Evolutionary conservation across 1,139 yeast genomes (phyloP).

Genomic region (Magnusiomyces ingens): DNA sequence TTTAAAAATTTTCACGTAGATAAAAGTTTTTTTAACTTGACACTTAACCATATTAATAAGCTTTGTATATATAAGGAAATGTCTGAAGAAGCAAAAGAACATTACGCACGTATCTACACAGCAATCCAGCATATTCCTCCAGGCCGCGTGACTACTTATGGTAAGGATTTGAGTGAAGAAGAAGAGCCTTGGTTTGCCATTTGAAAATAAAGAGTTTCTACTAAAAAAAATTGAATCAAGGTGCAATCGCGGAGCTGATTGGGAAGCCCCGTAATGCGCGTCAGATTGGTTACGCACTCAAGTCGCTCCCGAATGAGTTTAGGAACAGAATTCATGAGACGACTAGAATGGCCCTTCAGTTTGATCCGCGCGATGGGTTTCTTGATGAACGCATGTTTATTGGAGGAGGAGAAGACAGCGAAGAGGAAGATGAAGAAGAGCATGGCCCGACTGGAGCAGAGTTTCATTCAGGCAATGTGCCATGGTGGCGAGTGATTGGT

Average conservation of each 20-base stretch:
- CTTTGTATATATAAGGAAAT: conserved; percentile 1
- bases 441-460: conserved; percentile 17
- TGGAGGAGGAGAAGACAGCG: conserved; percentile 4
- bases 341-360: conserved; percentile 2
- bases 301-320: conserved; percentile 38
- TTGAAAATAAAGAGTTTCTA: too few relatives aligned
- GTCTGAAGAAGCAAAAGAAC: conserved; percentile 47
- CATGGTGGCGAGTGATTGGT: conserved; percentile 78
- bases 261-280: conserved; percentile 61
- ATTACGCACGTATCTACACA: conserved; percentile 55
- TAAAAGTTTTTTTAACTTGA: not conserved
- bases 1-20: not conserved
- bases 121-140: conserved; percentile 49
- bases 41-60: not conserved
- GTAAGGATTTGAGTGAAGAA: conserved; percentile 28
- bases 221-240: conserved; percentile 25
- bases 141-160: conserved; percentile 67
- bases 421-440: conserved; percentile 18
- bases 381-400: conserved; percentile 5
- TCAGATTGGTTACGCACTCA: conserved; percentile 67
- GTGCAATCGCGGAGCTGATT: conserved; percentile 61
- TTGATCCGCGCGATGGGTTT: conserved; percentile 6
- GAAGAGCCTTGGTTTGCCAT: not conserved
- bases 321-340: conserved; percentile 13
- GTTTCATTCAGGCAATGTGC: conserved; percentile 40